Conservation (phyloP, 1,284 basidiomycete species). For the Ganoderma lucidum region DNA sequence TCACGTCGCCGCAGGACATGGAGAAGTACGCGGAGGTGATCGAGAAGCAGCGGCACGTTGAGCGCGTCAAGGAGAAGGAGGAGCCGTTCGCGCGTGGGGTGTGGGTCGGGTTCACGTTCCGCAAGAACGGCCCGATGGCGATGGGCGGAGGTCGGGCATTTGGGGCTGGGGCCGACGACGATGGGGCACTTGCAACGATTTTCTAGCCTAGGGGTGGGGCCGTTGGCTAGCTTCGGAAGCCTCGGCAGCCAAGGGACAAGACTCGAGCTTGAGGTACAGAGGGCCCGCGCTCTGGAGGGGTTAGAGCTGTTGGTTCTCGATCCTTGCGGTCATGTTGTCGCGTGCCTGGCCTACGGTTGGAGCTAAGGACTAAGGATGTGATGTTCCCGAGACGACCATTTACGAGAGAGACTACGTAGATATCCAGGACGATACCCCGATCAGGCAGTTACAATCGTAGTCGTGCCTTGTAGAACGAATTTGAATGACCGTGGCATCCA, state of each 20-base stretch:
- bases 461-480: background rate
- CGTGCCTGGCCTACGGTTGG: background rate
- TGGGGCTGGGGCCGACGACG: slow-evolving; percentile 29
- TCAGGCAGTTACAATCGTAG: background rate
- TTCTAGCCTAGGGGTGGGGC: slow-evolving; percentile 25
- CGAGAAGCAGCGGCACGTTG: slow-evolving; percentile 97
- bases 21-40: slow-evolving; percentile 98
- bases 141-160: slow-evolving; percentile 30
- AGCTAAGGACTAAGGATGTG: background rate
- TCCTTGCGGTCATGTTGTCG: background rate
- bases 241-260: background rate
- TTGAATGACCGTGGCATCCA: background rate
- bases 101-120: slow-evolving; percentile 99
- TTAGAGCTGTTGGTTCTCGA: background rate
- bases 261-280: background rate
- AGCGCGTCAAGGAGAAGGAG: slow-evolving; percentile 89
- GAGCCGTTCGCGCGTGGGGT: slow-evolving; percentile 79
- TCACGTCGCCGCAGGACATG: slow-evolving; percentile 94
- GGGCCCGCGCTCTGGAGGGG: background rate
- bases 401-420: slow-evolving; percentile 1
- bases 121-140: slow-evolving; percentile 56
- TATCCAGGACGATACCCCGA: slow-evolving; percentile 8
- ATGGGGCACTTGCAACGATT: slow-evolving; percentile 37
- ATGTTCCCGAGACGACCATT: background rate
- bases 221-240: background rate